Base-by-base conservation (phyloP, 768 basidiomycete genomes). In the Mycena indigotica region DNA sequence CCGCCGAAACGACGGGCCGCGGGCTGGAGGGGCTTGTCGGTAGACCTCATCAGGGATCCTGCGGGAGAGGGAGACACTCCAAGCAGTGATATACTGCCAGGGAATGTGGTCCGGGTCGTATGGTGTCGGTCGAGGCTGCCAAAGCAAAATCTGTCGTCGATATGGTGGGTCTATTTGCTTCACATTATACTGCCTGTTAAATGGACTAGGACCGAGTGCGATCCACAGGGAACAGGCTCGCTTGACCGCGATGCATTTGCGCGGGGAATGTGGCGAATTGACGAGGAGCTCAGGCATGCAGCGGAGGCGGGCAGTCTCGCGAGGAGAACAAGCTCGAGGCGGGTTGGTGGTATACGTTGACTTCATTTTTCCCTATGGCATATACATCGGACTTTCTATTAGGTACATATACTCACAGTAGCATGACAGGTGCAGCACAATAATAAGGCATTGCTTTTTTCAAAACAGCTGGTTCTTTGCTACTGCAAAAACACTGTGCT, bases 221-320 rank as follows among this genome's bases (percentile, higher is more conserved):
- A 92, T 69, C 70, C 80, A 3, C 70, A 71, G 3, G 69, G 73
- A 4, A 74, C 71, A 28, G 89, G 89, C 3, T 76, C 76, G n/a
- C 75, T 93, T 12, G 81, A 84, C 61, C 74, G 83, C 4, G 87
- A 89, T 17, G 75, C 75, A 17, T 93, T 93, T 62, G 80, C 85
- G 38, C 81, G 79, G 61, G 91, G 89, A 50, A 91, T 92, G 89
- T 92, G 90, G 90, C 83, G 85, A 32, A 89, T 93, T 26, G 91
- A 93, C 71, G 89, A 91, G 70, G 90, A 91, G 63, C 81, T 93
- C 13, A 77, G 87, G n/a, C 80, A 83, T 45, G 78, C 80, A 19
- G 45, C 52, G 51, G 26, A 50, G 41, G 40, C 25, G 17, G 32
- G n/a, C 3, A 38, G 29, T 25, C 16, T 16, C 13, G 24, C 44